Evolutionary conservation across 176 grass and related monocot genomes (phyloP).

Genomic region (Triticum turgidum): DNA sequence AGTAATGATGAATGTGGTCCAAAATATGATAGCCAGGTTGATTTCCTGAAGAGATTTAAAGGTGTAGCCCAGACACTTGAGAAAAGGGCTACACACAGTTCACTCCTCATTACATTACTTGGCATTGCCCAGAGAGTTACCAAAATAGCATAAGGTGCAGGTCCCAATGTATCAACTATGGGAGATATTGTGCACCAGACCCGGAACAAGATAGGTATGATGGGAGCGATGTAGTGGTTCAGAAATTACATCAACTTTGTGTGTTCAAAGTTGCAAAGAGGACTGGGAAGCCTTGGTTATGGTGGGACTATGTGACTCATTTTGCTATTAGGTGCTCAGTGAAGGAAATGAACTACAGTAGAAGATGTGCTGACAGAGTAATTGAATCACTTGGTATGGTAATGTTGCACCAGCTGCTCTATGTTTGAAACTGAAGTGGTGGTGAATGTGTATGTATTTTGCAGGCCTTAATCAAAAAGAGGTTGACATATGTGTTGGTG

Average conservation of each 20-base stretch:
- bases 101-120: too few relatives aligned
- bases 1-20: conserved; percentile 87
- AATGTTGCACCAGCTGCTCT: not conserved
- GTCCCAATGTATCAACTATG: conserved; percentile 77
- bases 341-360: conserved; percentile 82
- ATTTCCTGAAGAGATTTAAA: too few relatives aligned
- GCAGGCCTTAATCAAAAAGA: conserved; percentile 67
- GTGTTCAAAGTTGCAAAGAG: conserved; percentile 70
- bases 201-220: conserved; percentile 88
- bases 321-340: conserved; percentile 74
- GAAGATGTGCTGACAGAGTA: conserved; percentile 65
- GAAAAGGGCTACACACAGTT: too few relatives aligned
- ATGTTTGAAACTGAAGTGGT: not conserved
- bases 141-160: conserved; percentile 32
- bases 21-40: conserved; percentile 28
- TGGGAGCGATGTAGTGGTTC: conserved; percentile 83
- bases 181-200: conserved; percentile 76
- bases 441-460: conserved; percentile 17
- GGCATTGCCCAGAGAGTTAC: conserved; percentile 51
- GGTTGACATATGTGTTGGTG: conserved; percentile 71
- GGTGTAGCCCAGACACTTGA: too few relatives aligned
- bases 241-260: conserved; percentile 76
- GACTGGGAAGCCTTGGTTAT: conserved; percentile 70
- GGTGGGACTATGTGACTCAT: conserved; percentile 93
- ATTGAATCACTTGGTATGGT: conserved; percentile 79